These are phyloP conservation scores for Phytopythium oedochilum DNA, from an alignment of 352 stramenopile species.

Conservation along the genomic window DNA sequence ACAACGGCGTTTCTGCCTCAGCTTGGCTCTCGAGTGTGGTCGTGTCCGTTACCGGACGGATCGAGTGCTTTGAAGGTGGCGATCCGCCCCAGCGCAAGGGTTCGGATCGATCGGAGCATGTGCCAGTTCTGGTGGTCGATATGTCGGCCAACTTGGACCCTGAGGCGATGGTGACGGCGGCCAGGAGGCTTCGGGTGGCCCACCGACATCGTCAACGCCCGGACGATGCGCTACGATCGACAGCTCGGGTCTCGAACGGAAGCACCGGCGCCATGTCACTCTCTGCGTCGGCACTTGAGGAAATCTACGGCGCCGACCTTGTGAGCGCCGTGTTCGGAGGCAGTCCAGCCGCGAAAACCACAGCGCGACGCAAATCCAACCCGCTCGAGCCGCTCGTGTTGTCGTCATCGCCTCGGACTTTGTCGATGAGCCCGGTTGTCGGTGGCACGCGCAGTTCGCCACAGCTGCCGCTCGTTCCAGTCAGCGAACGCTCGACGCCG, in stretches of 20 bases:
- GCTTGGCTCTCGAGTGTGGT: conserved; percentile 27
- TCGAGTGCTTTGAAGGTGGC: conserved; percentile 40
- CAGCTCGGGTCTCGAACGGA: background rate
- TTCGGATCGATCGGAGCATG: background rate
- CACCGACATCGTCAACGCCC: conserved; percentile 9
- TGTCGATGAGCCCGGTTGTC: no score
- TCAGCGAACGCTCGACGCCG: background rate
- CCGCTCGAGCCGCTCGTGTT: background rate
- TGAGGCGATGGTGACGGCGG: conserved; percentile 25
- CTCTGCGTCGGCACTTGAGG: conserved; percentile 24
- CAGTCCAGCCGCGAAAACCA: conserved; percentile 7
- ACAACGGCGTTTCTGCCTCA: background rate
- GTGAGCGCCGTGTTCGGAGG: conserved; percentile 27
- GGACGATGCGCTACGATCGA: conserved; percentile 6
- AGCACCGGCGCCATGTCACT: conserved; percentile 14
- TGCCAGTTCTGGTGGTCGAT: conserved; percentile 36
- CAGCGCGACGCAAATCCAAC: conserved; percentile 1
- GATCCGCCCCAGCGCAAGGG: background rate
- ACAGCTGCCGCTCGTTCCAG: background rate
- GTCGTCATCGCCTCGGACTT: background rate
- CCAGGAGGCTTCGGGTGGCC: conserved; percentile 15
- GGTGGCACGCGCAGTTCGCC: background rate
- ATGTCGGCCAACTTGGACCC: conserved; percentile 42
- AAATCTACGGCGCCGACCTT: conserved; percentile 68
- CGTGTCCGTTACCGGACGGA: conserved; percentile 37